Percentiles rank a stretch among this genome's conserved stretches.
Conservation (phyloP, 257 asterid species). For the Scutellaria barbata region DNA sequence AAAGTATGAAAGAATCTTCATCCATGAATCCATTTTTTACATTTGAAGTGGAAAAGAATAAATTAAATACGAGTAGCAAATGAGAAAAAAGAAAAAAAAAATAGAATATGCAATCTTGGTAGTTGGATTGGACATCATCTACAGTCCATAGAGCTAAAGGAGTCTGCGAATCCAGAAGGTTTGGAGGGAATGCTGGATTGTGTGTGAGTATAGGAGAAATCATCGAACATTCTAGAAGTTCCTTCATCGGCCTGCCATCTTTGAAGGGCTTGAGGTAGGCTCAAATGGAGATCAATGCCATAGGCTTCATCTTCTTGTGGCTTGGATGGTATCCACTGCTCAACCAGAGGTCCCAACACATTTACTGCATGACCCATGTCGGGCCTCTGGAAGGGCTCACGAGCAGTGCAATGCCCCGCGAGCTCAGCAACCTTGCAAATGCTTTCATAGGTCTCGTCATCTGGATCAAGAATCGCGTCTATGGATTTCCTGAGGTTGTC, state of each 20-base stretch:
- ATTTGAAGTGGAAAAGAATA: constrained; percentile 44
- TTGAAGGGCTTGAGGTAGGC: constrained; percentile 90
- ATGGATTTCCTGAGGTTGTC: constrained; percentile 75
- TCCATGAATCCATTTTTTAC: constrained; percentile 1
- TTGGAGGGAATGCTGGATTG: constrained; percentile 83
- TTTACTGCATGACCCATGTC: constrained; percentile 98
- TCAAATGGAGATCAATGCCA: constrained; percentile 76
- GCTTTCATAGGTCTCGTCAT: constrained; percentile 79
- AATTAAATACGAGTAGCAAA: constrained; percentile 47
- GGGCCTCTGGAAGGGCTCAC: constrained; percentile 90
- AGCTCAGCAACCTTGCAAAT: constrained; percentile 84
- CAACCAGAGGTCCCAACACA: constrained; percentile 86
- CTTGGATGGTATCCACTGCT: constrained; percentile 80
- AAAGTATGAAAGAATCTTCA: not conserved
- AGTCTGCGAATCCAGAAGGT: constrained; percentile 73
- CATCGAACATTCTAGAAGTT: constrained; percentile 88
- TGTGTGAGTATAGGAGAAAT: constrained; percentile 62
- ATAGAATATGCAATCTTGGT: constrained; percentile 26
- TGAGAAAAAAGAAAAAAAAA: constrained; percentile 12
- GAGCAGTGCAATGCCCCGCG: constrained; percentile 92
- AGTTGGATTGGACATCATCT: constrained; percentile 52
- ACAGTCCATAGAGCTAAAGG: constrained; percentile 74
- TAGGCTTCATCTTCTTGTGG: constrained; percentile 64
- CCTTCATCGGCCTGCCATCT: constrained; percentile 96
- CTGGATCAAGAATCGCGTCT: constrained; percentile 68